These are phyloP conservation scores for Corylus avellana DNA, from an alignment of 306 rosid species.

Conservation along the genomic window DNA sequence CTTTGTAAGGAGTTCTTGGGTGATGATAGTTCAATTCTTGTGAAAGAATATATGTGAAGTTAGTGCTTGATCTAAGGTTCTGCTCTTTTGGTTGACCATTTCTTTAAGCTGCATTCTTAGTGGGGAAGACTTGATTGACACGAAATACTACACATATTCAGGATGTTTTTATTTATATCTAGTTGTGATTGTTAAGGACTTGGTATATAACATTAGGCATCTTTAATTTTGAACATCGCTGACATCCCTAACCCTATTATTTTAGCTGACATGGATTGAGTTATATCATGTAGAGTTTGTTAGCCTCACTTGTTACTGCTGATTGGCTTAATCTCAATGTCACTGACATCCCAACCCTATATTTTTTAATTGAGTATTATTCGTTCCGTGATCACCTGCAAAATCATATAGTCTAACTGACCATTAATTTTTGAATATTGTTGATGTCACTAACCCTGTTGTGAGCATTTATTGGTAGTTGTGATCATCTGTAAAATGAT, in stretches of 20 bases:
- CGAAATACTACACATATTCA: too few species aligned
- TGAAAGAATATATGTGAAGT: too few species aligned
- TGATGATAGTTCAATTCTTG: too few species aligned
- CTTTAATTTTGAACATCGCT: neutral
- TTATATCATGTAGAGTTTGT: too few species aligned
- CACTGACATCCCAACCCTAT: neutral
- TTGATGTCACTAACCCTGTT: neutral
- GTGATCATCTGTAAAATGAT: neutral
- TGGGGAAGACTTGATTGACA: too few species aligned
- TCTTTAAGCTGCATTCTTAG: too few species aligned
- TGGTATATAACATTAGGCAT: neutral
- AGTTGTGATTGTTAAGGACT: neutral
- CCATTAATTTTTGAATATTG: neutral
- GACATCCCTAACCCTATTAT: neutral
- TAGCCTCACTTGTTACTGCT: neutral
- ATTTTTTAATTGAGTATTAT: neutral
- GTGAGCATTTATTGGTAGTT: neutral
- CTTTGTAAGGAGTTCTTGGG: too few species aligned
- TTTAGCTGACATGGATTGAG: neutral
- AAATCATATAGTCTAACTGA: neutral
- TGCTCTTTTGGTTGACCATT: too few species aligned
- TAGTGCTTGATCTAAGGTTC: too few species aligned
- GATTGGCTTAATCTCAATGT: neutral
- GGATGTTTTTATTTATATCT: too few species aligned
- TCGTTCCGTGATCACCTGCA: neutral